A percentile compares a stretch with the other conserved stretches of the same genome.
phyloP scores from a whole-genome alignment of 306 rosid genomes.

The Begonia masoniana region DNA sequence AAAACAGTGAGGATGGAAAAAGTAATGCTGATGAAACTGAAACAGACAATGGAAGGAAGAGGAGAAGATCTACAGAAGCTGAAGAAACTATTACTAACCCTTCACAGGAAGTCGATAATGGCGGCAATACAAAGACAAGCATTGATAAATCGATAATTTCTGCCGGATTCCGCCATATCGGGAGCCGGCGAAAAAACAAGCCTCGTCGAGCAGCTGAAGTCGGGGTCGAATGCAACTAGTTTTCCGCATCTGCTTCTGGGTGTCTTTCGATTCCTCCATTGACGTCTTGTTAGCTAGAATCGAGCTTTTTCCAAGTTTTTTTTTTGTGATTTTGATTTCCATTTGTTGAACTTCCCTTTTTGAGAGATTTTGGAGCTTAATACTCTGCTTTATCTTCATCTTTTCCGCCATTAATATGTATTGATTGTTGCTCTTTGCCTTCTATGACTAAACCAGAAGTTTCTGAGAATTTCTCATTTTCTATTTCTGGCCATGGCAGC shows the following conservation, averaged over 20 bases:
- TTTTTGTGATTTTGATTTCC: not conserved
- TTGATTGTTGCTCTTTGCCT: too few species aligned
- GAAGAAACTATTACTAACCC: slow-evolving; percentile 26
- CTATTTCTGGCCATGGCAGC: too few species aligned
- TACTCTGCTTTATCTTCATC: not conserved
- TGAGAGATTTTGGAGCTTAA: not conserved
- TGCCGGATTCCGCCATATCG: slow-evolving; percentile 60
- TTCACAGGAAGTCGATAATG: slow-evolving; percentile 27
- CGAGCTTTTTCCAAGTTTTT: not conserved
- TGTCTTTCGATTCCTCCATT: not conserved
- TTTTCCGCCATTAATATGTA: not conserved
- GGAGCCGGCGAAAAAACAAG: slow-evolving; percentile 78
- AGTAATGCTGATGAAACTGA: slow-evolving; percentile 21
- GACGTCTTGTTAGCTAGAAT: not conserved
- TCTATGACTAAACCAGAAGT: too few species aligned
- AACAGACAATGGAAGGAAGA: slow-evolving; percentile 39
- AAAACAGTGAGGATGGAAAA: slow-evolving; percentile 6
- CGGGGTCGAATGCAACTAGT: slow-evolving; percentile 65
- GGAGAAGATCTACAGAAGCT: slow-evolving; percentile 26
- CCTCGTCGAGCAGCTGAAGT: slow-evolving; percentile 93
- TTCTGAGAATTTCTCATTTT: too few species aligned
- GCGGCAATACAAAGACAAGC: slow-evolving; percentile 20
- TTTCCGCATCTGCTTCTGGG: not conserved
- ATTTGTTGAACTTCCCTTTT: not conserved
- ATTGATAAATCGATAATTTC: slow-evolving; percentile 28